phyloP scores from a whole-genome alignment of 768 basidiomycete genomes.

The Rubroboletus satanas region DNA sequence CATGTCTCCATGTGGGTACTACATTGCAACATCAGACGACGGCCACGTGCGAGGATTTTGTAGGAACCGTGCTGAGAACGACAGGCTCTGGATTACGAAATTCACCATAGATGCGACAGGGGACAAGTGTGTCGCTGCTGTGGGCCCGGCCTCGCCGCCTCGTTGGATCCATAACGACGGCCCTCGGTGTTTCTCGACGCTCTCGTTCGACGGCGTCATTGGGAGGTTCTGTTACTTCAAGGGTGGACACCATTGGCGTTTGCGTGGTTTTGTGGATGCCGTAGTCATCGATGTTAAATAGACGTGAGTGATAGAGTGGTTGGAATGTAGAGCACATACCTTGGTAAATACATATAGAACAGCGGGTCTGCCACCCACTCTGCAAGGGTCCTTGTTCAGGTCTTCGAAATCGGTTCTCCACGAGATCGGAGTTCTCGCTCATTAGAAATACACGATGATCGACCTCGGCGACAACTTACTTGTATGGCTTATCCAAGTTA shows the following conservation, averaged over 20 bases:
- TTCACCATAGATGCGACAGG: constrained; percentile 4
- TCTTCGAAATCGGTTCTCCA: too few species aligned
- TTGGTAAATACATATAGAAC: background rate
- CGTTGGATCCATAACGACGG: background rate
- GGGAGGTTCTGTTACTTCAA: constrained; percentile 5
- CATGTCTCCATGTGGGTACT: background rate
- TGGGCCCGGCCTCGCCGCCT: background rate
- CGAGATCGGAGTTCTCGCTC: too few species aligned
- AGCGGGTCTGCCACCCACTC: too few species aligned
- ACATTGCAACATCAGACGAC: constrained; percentile 2
- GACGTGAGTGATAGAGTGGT: too few species aligned
- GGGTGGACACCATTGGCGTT: background rate
- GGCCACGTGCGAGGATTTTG: constrained; percentile 4
- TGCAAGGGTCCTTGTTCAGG: too few species aligned
- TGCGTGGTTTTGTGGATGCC: background rate
- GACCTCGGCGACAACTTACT: too few species aligned
- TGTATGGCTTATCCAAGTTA: too few species aligned
- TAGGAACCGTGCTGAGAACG: background rate
- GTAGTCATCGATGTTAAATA: background rate
- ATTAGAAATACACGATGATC: too few species aligned
- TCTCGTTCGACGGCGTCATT: background rate
- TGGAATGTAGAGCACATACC: background rate
- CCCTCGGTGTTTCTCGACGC: background rate
- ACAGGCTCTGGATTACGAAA: background rate
- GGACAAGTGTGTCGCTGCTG: background rate